Base-by-base conservation (phyloP, 2,329 filamentous ascomycete genomes). In the Verticillium nubilum region DNA sequence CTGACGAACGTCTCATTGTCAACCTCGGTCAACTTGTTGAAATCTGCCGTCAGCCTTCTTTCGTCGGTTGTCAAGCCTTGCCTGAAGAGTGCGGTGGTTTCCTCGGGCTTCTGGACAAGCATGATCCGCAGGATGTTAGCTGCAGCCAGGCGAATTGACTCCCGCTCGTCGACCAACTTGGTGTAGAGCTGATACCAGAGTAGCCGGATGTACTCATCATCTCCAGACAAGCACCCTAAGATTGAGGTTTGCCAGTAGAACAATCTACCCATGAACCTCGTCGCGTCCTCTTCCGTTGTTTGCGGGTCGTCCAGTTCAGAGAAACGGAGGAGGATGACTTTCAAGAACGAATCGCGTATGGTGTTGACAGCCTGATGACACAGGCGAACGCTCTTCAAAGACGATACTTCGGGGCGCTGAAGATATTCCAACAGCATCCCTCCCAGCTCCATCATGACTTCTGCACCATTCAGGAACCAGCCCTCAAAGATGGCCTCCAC, bases 211-310 rank as follows among this genome's bases (percentile, higher is more conserved):
- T 91, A 90, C 10, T 91, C 87, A n/a, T 90, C 86, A 52, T 97
- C 92, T 6, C 84, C 80, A 3, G 90, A 89, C 17, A 95, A 86
- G 4, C 88, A 86, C 2, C 87, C 88, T 17, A 99, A 78, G 17
- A 99, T 86, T 19, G 97, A 90, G 23, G 91, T 92, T 71, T 98
- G 95, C 95, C 95, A 99, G 72, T 97, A 98, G 0, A 91, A 86
- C 67, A 99, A 85, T 69, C 92, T 94, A 61, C 91, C 84, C 73
- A 99, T 84, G 60, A 96, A 92, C 0, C 82, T 78, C 27, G 89
- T 81, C 0, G 87, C 86, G 54, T 91, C 87, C 6, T 75, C 71
- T 60, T 89, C 84, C 2, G 82, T 76, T 1, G 78, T 80, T 58
- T 86, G 79, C 1, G 81, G 74, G 33, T 89, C 87, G 56, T 96